Evolutionary conservation across 179 eudicot genomes (phyloP), one percentile per base, ranked within the genome.

Genomic region (Spinacia oleracea): DNA sequence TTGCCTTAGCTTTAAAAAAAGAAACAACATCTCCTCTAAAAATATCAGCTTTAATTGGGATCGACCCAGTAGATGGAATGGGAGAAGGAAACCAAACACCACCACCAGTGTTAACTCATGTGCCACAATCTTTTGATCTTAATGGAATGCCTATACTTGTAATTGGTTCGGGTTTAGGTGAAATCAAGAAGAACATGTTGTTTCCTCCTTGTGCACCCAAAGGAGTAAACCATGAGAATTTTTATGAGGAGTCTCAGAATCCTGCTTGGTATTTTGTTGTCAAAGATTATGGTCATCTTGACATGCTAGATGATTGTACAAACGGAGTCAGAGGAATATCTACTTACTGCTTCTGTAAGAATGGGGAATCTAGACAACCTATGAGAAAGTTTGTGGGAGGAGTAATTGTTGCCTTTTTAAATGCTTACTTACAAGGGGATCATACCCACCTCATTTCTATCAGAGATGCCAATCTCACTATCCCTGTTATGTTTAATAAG

Each of bases 341-440:
- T 21, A 87, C 84, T 21, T 81, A 88, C 71, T 90, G 89, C 46
- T 79, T 90, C 86, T 91, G 96, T 78, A 90, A 89, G 79, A 90
- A 92, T 78, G 98, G 97, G n/a, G 78, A 85, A 67, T 11, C 73
- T n/a, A 89, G 98, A 53, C 88, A 79, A 60, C 98, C 98, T 3
- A 93, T 93, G 98, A 89, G 98, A 79, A 81, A 81, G 65, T 92
- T 90, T 81, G 97, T 89, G 14, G 98, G 91, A 9, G 98, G 98
- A n/a, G 69, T 81, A 79, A 45, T 85, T 35, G 92, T 93, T 60
- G 97, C 98, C 1, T 92, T 90, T 82, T 70, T 90, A 75, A 84
- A 78, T 46, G 98, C 89, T 77, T 88, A 88, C 77, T 84, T 93
- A 81, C 78, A 82, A 10, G 97, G 87, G 0, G 83, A 89, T 84